These are phyloP conservation scores for Moesziomyces aphidis DNA, from an alignment of 1,284 basidiomycete genomes.

Conservation along the genomic window DNA sequence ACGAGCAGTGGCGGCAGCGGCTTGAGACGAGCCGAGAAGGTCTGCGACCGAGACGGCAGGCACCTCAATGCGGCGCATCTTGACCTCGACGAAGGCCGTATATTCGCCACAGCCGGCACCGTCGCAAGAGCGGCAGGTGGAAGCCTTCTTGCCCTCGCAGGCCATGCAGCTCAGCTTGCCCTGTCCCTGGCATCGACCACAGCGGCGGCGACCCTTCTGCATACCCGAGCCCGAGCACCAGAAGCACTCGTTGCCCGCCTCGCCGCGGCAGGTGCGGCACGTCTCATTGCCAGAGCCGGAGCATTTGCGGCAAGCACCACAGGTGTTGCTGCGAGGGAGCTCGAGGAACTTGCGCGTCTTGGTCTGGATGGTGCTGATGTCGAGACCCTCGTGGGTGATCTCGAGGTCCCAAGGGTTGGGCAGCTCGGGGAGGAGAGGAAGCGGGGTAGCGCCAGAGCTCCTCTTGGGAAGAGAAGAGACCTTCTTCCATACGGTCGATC, in stretches of 20 bases:
- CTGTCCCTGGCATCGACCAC: conserved; percentile 52
- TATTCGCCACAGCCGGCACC: conserved; percentile 45
- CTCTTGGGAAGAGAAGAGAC: conserved; percentile 22
- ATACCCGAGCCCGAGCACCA: conserved; percentile 53
- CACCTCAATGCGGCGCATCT: conserved; percentile 52
- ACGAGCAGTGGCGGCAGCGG: conserved; percentile 17
- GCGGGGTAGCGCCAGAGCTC: conserved; percentile 8
- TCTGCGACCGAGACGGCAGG: conserved; percentile 53
- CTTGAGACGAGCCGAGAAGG: conserved; percentile 23
- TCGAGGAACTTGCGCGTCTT: conserved; percentile 56
- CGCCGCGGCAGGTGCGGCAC: conserved; percentile 48
- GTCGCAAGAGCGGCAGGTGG: conserved; percentile 47
- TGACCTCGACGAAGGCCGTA: conserved; percentile 52
- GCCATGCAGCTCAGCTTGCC: conserved; percentile 44
- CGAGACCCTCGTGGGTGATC: conserved; percentile 46
- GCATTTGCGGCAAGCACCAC: conserved; percentile 46
- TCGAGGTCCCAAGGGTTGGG: conserved; percentile 53
- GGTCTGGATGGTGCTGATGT: conserved; percentile 41
- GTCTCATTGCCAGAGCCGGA: conserved; percentile 37
- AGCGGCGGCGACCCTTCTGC: conserved; percentile 50
- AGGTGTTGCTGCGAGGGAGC: conserved; percentile 33
- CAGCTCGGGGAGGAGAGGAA: conserved; percentile 45
- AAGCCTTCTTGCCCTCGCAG: conserved; percentile 44
- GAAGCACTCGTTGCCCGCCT: conserved; percentile 55
- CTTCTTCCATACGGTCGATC: conserved; percentile 44